Percentiles rank a stretch among this genome's conserved stretches.
Conservation (phyloP, 495 filamentous ascomycete species). For the Penicillium mononematosum region DNA sequence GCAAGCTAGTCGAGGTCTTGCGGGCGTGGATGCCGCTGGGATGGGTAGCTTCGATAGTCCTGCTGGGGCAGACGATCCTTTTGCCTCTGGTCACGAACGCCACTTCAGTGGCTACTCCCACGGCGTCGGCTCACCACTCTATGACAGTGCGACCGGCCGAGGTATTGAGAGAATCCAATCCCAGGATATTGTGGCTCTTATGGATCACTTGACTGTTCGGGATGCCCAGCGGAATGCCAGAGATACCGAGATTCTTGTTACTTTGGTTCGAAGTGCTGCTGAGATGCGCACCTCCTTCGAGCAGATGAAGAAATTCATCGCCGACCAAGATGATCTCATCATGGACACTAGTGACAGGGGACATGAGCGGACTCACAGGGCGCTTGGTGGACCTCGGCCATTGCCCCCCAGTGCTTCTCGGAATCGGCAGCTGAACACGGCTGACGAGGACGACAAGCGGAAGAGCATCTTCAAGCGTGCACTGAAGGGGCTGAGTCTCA, state of each 20-base stretch:
- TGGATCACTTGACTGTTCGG: constrained; percentile 97
- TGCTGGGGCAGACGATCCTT: constrained; percentile 60
- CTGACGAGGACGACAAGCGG: constrained; percentile 82
- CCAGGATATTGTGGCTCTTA: constrained; percentile 94
- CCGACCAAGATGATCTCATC: constrained; percentile 79
- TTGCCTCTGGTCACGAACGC: constrained; percentile 58
- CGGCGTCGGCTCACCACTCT: constrained; percentile 71
- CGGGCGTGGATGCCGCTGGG: constrained; percentile 54
- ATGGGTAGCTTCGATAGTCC: constrained; percentile 59
- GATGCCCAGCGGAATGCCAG: constrained; percentile 95
- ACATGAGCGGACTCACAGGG: constrained; percentile 78
- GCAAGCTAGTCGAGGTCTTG: constrained; percentile 57
- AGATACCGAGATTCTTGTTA: constrained; percentile 95
- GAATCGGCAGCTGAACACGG: constrained; percentile 51
- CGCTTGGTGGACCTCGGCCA: constrained; percentile 84
- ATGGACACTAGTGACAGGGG: constrained; percentile 80
- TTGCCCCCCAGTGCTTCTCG: constrained; percentile 56
- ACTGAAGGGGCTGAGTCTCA: constrained; percentile 80
- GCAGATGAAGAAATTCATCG: constrained; percentile 90
- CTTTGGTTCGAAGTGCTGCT: constrained; percentile 87
- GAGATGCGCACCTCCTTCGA: constrained; percentile 98
- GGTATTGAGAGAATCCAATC: constrained; percentile 93
- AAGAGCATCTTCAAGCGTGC: constrained; percentile 89
- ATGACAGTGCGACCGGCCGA: constrained; percentile 84
- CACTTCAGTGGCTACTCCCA: constrained; percentile 89